Percentiles rank a stretch among this genome's conserved stretches.
These are phyloP conservation scores for Nannochloris sp. DNA, from an alignment of 139 green algal species.

Conservation along the genomic window DNA sequence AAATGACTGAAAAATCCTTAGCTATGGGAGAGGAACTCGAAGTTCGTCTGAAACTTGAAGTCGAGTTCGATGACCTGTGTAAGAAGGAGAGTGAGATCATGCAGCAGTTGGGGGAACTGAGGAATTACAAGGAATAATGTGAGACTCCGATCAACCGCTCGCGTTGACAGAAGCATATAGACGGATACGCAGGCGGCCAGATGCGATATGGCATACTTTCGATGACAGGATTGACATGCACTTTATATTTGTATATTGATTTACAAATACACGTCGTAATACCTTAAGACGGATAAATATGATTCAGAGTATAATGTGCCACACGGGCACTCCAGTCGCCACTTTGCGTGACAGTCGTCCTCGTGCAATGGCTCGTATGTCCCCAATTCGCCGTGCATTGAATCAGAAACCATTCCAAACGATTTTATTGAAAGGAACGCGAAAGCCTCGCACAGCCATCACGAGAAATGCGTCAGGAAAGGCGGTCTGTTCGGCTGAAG, in stretches of 20 bases:
- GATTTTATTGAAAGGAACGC: too few species aligned
- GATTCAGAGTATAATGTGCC: not conserved
- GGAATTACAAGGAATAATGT: constrained; percentile 6
- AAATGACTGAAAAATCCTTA: not conserved
- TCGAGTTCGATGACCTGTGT: constrained; percentile 19
- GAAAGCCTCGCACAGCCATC: too few species aligned
- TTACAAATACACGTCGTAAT: too few species aligned
- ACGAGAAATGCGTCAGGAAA: too few species aligned
- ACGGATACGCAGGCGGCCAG: too few species aligned
- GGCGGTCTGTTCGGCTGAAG: too few species aligned
- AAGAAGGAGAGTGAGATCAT: constrained; percentile 22
- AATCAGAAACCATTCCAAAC: not conserved
- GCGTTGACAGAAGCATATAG: too few species aligned
- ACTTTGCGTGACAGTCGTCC: not conserved
- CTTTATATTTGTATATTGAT: too few species aligned
- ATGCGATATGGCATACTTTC: too few species aligned
- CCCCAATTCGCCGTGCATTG: not conserved
- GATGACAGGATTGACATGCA: too few species aligned
- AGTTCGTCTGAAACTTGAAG: constrained; percentile 11
- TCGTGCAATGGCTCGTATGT: not conserved
- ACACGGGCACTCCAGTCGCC: not conserved
- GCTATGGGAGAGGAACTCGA: constrained; percentile 19
- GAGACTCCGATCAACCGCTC: too few species aligned
- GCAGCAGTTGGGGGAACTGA: constrained; percentile 15
- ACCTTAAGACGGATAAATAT: not conserved